Conservation (phyloP, 371 early-diverging fungal species). For the Mucor irregularis region DNA sequence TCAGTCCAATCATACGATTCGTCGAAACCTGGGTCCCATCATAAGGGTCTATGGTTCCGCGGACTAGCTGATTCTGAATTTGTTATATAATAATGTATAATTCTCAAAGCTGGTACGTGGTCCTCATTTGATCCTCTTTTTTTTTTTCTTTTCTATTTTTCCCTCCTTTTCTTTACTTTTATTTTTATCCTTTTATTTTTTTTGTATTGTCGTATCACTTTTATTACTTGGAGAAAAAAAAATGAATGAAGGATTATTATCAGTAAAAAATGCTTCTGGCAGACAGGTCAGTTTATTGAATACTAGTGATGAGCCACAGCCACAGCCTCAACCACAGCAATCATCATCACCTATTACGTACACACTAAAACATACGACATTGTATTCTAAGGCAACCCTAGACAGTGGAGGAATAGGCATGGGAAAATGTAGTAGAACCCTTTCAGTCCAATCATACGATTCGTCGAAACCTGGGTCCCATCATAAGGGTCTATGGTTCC, state of each 20-base stretch:
- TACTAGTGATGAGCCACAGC: slow-evolving; percentile 15
- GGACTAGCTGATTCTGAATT: neutral
- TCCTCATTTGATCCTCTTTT: slow-evolving; percentile 2
- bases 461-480: neutral
- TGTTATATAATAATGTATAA: neutral
- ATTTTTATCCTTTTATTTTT: neutral
- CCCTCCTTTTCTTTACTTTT: neutral
- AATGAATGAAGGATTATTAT: slow-evolving; percentile 31
- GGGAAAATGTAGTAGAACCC: too few species aligned
- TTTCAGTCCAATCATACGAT: neutral
- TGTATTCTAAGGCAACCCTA: too few species aligned
- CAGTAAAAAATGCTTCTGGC: slow-evolving; percentile 41
- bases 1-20: too few species aligned
- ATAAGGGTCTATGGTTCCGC: slow-evolving; percentile 3
- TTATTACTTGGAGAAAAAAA: too few species aligned
- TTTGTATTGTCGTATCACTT: neutral
- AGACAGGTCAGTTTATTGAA: slow-evolving; percentile 45
- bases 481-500: slow-evolving; percentile 3
- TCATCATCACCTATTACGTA: too few species aligned
- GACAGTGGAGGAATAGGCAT: too few species aligned
- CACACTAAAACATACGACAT: too few species aligned
- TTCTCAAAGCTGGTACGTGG: neutral
- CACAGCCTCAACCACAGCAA: too few species aligned
- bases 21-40: neutral
- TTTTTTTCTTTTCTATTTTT: slow-evolving; percentile 1